These are phyloP conservation scores for Geoglossum cookeanum DNA, from an alignment of 2,329 filamentous ascomycete species.

Conservation along the genomic window DNA sequence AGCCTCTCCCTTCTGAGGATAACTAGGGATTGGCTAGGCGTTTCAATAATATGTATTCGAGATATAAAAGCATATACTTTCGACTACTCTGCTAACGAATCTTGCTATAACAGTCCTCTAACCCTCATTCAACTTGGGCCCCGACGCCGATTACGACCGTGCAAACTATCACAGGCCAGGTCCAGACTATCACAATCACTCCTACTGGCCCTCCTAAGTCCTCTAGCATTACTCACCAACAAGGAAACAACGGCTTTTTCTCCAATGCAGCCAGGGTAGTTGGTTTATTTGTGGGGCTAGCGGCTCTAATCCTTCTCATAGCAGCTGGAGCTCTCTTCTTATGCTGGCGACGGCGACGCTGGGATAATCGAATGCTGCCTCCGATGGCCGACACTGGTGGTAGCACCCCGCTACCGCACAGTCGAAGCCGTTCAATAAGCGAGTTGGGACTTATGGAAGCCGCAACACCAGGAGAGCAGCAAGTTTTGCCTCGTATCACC, in stretches of 20 bases:
- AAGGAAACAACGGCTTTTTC: neutral
- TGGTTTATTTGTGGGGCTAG: constrained; percentile 5
- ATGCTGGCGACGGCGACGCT: neutral
- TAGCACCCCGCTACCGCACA: neutral
- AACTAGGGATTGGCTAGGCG: neutral
- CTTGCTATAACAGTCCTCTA: neutral
- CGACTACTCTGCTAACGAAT: neutral
- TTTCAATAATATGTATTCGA: neutral
- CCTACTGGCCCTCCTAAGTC: constrained; percentile 1
- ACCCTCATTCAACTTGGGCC: constrained; percentile 10
- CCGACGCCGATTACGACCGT: constrained; percentile 13
- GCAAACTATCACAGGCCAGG: constrained; percentile 16
- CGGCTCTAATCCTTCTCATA: neutral
- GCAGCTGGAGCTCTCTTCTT: constrained; percentile 1
- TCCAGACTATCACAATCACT: constrained; percentile 12
- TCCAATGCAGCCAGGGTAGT: constrained; percentile 4
- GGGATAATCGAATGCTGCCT: neutral
- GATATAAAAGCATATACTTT: neutral
- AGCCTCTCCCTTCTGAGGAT: neutral
- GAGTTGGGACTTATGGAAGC: constrained; percentile 3
- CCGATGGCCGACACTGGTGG: neutral
- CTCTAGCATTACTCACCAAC: neutral
- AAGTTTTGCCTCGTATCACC: neutral
- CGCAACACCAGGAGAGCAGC: neutral
- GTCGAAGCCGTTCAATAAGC: constrained; percentile 4